Percentiles rank a stretch among this genome's conserved stretches.
Conservation (phyloP, 2,329 filamentous ascomycete species). For the Metarhizium sp. region DNA sequence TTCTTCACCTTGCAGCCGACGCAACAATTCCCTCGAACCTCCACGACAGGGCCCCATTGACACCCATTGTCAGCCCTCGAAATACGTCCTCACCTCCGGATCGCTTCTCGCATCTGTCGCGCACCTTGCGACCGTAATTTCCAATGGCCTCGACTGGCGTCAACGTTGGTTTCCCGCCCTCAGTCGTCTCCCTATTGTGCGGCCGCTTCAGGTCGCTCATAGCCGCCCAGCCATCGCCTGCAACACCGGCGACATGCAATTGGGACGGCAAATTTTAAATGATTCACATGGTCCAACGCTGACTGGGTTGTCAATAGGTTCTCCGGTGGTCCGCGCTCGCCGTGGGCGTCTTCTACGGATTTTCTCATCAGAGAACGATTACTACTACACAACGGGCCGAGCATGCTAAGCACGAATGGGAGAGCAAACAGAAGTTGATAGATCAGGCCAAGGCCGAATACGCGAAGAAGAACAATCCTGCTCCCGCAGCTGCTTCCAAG, state of each 20-base stretch:
- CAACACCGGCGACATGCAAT: slow-evolving; percentile 8
- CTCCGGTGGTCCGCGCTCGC: slow-evolving; percentile 93
- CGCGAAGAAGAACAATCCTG: slow-evolving; percentile 60
- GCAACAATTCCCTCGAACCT: slow-evolving; percentile 30
- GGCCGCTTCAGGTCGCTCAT: neutral
- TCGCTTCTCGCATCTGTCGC: slow-evolving; percentile 27
- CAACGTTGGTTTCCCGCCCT: slow-evolving; percentile 43
- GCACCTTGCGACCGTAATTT: slow-evolving; percentile 31
- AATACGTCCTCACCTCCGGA: slow-evolving; percentile 24
- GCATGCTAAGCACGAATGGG: slow-evolving; percentile 71
- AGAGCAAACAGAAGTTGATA: slow-evolving; percentile 88
- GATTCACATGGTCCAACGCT: slow-evolving; percentile 6
- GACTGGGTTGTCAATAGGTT: slow-evolving; percentile 52
- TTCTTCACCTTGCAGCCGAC: slow-evolving; percentile 27
- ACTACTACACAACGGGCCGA: slow-evolving; percentile 59
- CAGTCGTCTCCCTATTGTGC: slow-evolving; percentile 14
- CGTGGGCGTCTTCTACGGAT: slow-evolving; percentile 87
- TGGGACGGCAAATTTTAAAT: neutral
- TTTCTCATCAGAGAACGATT: slow-evolving; percentile 84
- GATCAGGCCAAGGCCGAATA: slow-evolving; percentile 87
- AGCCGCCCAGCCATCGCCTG: slow-evolving; percentile 10
- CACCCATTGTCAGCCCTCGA: slow-evolving; percentile 28
- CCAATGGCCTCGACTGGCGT: slow-evolving; percentile 60
- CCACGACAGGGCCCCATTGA: slow-evolving; percentile 34
- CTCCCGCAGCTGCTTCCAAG: slow-evolving; percentile 22